phyloP scores from a whole-genome alignment of 768 basidiomycete genomes.

The Psilocybe sp. region DNA sequence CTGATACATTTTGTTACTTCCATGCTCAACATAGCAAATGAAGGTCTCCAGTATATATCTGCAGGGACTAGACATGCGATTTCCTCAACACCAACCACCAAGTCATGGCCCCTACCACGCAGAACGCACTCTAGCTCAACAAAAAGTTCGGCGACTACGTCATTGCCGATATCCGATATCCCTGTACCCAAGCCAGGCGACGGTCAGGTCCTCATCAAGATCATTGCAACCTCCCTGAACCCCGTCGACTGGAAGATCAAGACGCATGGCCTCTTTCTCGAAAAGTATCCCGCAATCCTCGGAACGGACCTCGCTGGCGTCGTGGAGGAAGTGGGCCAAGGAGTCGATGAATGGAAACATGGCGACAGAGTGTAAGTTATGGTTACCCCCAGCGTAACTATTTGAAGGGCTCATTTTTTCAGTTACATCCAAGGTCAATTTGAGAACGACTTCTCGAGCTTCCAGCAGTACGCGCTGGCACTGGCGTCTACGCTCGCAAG shows the following conservation, averaged over 20 bases:
- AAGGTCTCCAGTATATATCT: too few species aligned
- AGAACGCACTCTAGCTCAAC: conserved; percentile 6
- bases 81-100: too few species aligned
- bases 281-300: background rate
- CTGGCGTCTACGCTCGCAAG: conserved; percentile 6
- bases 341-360: too few species aligned
- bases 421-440: conserved; percentile 31
- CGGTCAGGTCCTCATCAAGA: conserved; percentile 38
- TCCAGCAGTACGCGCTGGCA: conserved; percentile 16
- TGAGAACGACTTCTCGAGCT: conserved; percentile 32
- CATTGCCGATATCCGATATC: conserved; percentile 6
- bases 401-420: conserved; percentile 6
- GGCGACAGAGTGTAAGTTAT: too few species aligned
- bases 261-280: conserved; percentile 14
- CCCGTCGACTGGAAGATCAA: conserved; percentile 54
- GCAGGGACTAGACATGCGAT: too few species aligned
- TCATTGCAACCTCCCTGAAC: conserved; percentile 38
- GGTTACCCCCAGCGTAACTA: too few species aligned
- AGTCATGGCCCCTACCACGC: background rate
- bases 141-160: conserved; percentile 4
- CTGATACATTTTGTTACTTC: too few species aligned
- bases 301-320: conserved; percentile 5
- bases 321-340: background rate
- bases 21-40: too few species aligned
- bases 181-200: conserved; percentile 24